Base-by-base conservation (phyloP, 2,329 filamentous ascomycete species). In the Neurospora crassa region DNA sequence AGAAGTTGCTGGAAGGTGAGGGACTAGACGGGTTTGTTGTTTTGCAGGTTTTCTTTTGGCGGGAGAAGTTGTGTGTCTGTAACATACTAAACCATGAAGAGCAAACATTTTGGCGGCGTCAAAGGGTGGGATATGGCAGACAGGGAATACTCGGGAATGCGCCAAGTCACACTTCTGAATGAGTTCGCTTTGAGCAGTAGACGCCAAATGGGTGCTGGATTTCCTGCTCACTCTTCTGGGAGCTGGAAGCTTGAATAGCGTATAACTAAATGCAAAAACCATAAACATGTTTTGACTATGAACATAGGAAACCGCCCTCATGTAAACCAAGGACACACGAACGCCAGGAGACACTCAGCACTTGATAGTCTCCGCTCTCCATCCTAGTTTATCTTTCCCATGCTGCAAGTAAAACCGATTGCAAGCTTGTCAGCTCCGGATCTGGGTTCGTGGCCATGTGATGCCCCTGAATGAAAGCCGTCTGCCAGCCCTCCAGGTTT, bases 341-440 rank as follows among this genome's bases (percentile, higher is more conserved):
- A 75, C 74, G 72, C 73, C 80, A 70, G 80, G 84, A 85, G 84
- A 85, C 83, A 76, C 81, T 87, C 85, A 87, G 85, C 85, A 83
- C 85, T 87, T 87, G 85, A 87, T 83, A 71, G 74, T 74, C 74
- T 74, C 76, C 75, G 42, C 68, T 71, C 70, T 63, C 53, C 53
- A 63, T 10, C 24, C 53, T 63, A 34, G 18, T 29, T 63, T 18
- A 63, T 63, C 29, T 34, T 16, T 37, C 37, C 53, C 53, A 63
- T 63, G 53, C 53, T 63, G 53, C 53, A 63, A 63, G 29, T 63
- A 24, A 63, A 34, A 16, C 24, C 47, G 12, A 59, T 34, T 29
- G 7, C 45, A 47, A n/a, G 47, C 47, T 20, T 47, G n/a, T 47
- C n/a, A 20, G 43, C 43, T 47, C 47, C 47, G 47, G 20, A 12